These are phyloP conservation scores for Neonectria coccinea DNA, from an alignment of 2,329 filamentous ascomycete species.

Conservation along the genomic window DNA sequence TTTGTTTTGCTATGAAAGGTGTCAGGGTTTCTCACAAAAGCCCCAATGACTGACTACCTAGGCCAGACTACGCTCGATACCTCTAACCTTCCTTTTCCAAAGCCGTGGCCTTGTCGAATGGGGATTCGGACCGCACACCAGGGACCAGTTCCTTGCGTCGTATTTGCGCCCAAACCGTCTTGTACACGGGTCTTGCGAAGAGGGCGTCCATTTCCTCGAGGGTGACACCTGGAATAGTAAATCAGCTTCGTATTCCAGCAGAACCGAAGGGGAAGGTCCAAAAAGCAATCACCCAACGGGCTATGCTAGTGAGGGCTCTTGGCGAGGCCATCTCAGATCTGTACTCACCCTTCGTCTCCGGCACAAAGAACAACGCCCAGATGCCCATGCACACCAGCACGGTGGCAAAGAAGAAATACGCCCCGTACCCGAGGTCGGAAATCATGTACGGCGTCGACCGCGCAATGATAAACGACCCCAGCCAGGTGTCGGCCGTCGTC, in stretches of 20 bases:
- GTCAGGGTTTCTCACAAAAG: too few relatives aligned
- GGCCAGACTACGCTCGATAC: not conserved
- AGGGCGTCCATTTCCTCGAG: conserved; percentile 61
- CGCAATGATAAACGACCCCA: conserved; percentile 56
- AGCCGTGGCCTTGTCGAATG: conserved; percentile 37
- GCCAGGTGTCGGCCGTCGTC: conserved; percentile 53
- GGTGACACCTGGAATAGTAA: conserved; percentile 50
- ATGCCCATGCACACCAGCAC: conserved; percentile 58
- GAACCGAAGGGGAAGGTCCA: not conserved
- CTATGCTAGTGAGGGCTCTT: not conserved
- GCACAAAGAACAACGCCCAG: conserved; percentile 63
- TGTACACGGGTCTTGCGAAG: conserved; percentile 47
- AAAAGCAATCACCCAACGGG: too few relatives aligned
- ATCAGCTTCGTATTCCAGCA: conserved; percentile 18
- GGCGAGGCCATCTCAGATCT: not conserved
- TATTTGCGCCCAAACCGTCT: conserved; percentile 49
- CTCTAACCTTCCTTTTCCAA: conserved; percentile 37
- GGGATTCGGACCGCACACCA: conserved; percentile 37
- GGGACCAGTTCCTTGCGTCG: conserved; percentile 34
- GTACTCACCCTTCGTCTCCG: conserved; percentile 61
- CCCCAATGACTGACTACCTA: too few relatives aligned
- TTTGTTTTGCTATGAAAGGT: not conserved
- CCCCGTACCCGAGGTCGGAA: conserved; percentile 58
- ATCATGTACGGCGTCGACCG: conserved; percentile 57
- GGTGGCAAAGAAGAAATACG: conserved; percentile 65